Conservation (phyloP, 2,329 filamentous ascomycete species). For the Paraconiothyrium sp. region DNA sequence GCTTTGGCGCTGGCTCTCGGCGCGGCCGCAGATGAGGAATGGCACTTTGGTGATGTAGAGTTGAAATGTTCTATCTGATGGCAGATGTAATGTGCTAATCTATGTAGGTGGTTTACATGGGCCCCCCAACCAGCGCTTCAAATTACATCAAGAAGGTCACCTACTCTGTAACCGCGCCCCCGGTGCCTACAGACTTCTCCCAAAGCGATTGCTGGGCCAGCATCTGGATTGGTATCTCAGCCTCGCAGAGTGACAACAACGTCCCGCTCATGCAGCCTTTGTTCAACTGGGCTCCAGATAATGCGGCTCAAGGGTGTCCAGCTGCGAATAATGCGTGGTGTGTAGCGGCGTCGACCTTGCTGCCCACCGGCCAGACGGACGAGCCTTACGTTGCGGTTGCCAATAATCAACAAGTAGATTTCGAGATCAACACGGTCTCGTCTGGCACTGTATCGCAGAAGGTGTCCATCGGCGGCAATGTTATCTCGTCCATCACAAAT, state of each 20-base stretch:
- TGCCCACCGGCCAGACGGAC: background rate
- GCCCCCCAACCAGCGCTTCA: background rate
- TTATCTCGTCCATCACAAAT: background rate
- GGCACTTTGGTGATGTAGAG: background rate
- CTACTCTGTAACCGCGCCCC: background rate
- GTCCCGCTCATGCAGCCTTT: background rate
- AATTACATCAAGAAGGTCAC: constrained; percentile 4
- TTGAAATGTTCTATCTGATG: no score
- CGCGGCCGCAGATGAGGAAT: background rate
- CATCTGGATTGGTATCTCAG: constrained; percentile 2
- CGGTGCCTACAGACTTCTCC: background rate
- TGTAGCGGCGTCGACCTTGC: background rate
- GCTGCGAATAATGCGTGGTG: background rate
- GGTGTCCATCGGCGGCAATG: background rate
- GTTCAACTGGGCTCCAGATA: constrained; percentile 3
- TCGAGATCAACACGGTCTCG: background rate
- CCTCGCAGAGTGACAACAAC: background rate
- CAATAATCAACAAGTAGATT: background rate
- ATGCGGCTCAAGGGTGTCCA: background rate
- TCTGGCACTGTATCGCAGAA: background rate
- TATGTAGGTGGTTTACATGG: background rate
- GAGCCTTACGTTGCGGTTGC: background rate
- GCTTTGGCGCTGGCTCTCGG: background rate
- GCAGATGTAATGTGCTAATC: no score
- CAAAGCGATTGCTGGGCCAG: constrained; percentile 4